phyloP scores from a whole-genome alignment of 352 stramenopile species.

The Phytopythium delawarense region DNA sequence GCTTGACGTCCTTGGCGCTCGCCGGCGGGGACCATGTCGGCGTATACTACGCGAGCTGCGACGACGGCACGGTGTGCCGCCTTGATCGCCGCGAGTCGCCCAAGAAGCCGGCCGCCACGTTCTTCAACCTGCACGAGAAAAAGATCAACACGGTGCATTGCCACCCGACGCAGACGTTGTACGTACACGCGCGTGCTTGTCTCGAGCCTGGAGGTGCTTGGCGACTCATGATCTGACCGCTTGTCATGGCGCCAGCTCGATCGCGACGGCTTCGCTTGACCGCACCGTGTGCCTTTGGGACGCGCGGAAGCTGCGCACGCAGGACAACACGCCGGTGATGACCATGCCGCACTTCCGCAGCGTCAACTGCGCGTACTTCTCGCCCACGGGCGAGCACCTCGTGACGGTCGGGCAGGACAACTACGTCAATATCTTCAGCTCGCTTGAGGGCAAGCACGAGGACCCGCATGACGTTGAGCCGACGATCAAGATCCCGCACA shows the following conservation, averaged over 20 bases:
- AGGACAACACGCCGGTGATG: conserved; percentile 37
- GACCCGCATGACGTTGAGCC: conserved; percentile 22
- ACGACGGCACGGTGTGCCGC: conserved; percentile 53
- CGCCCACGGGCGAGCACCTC: conserved; percentile 55
- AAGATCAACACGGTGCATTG: conserved; percentile 85
- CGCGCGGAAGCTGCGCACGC: conserved; percentile 42
- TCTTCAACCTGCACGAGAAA: conserved; percentile 69
- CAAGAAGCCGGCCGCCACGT: background rate
- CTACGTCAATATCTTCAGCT: conserved; percentile 73
- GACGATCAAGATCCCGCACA: conserved; percentile 60
- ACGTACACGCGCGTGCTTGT: conserved; percentile 16
- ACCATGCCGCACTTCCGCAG: conserved; percentile 69
- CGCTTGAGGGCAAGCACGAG: conserved; percentile 21
- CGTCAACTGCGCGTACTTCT: conserved; percentile 88
- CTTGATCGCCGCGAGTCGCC: conserved; percentile 40
- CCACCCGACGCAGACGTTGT: conserved; percentile 59
- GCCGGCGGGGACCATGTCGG: conserved; percentile 5
- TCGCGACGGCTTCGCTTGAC: conserved; percentile 78
- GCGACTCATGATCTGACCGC: conserved; percentile 8
- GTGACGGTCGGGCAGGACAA: conserved; percentile 84
- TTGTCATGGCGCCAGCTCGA: conserved; percentile 28
- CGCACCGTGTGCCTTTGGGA: conserved; percentile 84
- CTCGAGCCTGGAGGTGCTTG: background rate
- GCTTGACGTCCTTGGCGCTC: conserved; percentile 56
- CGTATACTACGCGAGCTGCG: conserved; percentile 49